A percentile compares a stretch with the other conserved stretches of the same genome.
These are phyloP conservation scores for Boletus rubescentipes DNA, from an alignment of 768 basidiomycete genomes.

Conservation along the genomic window DNA sequence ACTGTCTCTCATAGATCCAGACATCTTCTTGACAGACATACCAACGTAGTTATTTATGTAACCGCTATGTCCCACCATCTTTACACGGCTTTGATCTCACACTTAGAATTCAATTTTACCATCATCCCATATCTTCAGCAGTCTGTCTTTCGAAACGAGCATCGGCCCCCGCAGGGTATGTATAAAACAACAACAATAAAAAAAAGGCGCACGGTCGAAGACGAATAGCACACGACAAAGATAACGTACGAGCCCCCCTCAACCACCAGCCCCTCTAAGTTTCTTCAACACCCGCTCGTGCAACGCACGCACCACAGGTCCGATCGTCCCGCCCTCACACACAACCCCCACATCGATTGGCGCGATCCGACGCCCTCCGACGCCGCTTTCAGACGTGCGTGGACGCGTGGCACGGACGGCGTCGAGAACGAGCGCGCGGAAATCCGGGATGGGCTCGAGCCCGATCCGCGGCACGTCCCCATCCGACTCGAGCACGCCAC, in stretches of 20 bases:
- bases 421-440: conserved; percentile 48
- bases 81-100: too few relatives aligned
- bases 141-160: neutral
- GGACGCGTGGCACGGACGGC: conserved; percentile 41
- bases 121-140: neutral
- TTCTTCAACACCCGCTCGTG: conserved; percentile 45
- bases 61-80: too few relatives aligned
- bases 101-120: too few relatives aligned
- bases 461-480: conserved; percentile 27
- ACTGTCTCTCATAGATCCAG: too few relatives aligned
- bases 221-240: neutral
- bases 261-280: conserved; percentile 19
- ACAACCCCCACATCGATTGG: conserved; percentile 62
- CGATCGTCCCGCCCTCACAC: conserved; percentile 51
- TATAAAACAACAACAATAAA: neutral
- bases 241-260: neutral
- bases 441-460: conserved; percentile 61
- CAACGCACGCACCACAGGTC: conserved; percentile 47
- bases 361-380: conserved; percentile 42
- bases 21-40: too few relatives aligned
- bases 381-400: neutral
- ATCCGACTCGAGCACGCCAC: neutral
- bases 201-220: neutral
- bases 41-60: too few relatives aligned
- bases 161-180: neutral